Evolutionary conservation across 768 basidiomycete genomes (phyloP).

Genomic region (Boletus sp.): DNA sequence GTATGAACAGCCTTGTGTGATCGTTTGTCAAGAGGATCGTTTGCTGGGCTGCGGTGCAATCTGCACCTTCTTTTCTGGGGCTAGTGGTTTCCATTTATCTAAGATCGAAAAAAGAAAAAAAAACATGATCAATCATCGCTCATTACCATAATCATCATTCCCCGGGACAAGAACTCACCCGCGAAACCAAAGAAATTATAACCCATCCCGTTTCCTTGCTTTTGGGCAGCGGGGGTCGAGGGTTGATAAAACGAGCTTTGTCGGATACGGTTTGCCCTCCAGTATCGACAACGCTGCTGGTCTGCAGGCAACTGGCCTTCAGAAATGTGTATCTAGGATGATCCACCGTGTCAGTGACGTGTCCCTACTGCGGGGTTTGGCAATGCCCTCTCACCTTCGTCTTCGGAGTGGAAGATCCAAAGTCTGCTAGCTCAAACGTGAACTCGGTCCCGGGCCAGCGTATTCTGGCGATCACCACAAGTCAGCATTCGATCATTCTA

Average conservation of each 20-base stretch:
- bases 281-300: constrained; percentile 30
- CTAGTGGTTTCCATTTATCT: constrained; percentile 27
- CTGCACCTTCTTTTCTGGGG: constrained; percentile 19
- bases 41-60: constrained; percentile 13
- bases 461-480: constrained; percentile 15
- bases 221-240: constrained; percentile 9
- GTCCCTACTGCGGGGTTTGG: not conserved
- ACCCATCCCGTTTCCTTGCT: constrained; percentile 9
- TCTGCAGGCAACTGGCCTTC: constrained; percentile 21
- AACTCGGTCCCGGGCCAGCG: constrained; percentile 29
- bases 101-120: not conserved
- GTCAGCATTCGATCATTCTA: not conserved
- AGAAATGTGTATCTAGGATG: constrained; percentile 21
- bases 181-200: constrained; percentile 21
- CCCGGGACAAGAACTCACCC: constrained; percentile 12
- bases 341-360: not conserved
- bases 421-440: constrained; percentile 25
- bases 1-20: not conserved
- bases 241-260: constrained; percentile 30
- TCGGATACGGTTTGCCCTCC: constrained; percentile 29
- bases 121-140: not conserved
- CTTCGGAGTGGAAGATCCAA: constrained; percentile 25
- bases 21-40: not conserved
- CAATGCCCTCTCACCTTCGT: constrained; percentile 22
- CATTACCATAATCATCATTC: not conserved